phyloP scores from a whole-genome alignment of 257 asterid species.

The Solanum rostratum region DNA sequence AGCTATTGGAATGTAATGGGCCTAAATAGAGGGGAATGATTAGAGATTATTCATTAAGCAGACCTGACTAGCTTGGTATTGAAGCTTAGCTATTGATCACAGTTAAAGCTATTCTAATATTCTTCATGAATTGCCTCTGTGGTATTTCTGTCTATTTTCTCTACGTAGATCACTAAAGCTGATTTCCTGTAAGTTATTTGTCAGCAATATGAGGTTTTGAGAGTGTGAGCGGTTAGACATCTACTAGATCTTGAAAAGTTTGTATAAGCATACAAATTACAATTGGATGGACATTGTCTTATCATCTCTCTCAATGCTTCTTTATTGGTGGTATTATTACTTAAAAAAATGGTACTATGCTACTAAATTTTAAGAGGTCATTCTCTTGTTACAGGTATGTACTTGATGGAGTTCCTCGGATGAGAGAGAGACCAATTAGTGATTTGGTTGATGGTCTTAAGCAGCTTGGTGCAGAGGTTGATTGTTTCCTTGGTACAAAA shows the following conservation, averaged over 20 bases:
- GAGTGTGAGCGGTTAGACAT: not conserved
- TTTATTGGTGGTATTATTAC: not conserved
- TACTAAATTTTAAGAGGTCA: not conserved
- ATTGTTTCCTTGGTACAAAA: conserved; percentile 76
- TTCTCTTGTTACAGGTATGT: conserved; percentile 38
- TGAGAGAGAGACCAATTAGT: conserved; percentile 99
- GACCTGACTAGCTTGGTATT: not conserved
- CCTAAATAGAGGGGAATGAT: not conserved
- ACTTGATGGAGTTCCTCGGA: conserved; percentile 96
- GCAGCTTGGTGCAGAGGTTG: conserved; percentile 90
- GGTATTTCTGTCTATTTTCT: not conserved
- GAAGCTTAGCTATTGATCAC: not conserved
- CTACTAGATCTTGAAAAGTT: not conserved
- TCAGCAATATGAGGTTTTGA: not conserved
- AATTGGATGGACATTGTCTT: not conserved
- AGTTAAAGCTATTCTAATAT: not conserved
- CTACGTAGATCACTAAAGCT: not conserved
- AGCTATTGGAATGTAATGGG: not conserved
- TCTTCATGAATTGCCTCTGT: not conserved
- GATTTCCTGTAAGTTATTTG: not conserved
- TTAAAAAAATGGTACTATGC: not conserved
- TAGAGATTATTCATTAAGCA: not conserved
- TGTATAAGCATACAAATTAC: not conserved
- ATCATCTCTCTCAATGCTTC: not conserved
- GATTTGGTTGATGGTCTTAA: conserved; percentile 89